phyloP scores from a whole-genome alignment of 2,329 filamentous ascomycete genomes.

The Daldinia sp. region DNA sequence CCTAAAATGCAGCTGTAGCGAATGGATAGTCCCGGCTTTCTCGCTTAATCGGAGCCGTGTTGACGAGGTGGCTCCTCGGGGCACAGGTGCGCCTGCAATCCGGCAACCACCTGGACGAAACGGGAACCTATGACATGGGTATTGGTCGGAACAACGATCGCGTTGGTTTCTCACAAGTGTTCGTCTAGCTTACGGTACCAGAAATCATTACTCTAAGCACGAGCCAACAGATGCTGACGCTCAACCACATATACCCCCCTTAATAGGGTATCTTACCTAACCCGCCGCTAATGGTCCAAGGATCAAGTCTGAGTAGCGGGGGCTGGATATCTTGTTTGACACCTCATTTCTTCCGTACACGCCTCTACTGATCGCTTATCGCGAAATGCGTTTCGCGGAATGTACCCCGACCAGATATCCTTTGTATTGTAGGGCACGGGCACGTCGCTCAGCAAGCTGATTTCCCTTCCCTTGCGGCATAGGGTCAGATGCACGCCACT shows the following conservation, averaged over 20 bases:
- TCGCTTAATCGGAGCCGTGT: constrained; percentile 83
- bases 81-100: constrained; percentile 55
- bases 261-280: constrained; percentile 36
- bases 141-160: constrained; percentile 8
- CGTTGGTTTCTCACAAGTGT: constrained; percentile 5
- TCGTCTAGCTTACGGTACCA: neutral
- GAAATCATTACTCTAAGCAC: constrained; percentile 21
- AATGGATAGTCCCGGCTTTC: constrained; percentile 92
- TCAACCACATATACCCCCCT: constrained; percentile 12
- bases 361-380: neutral
- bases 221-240: constrained; percentile 32
- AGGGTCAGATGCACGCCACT: constrained; percentile 30
- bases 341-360: constrained; percentile 21
- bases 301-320: constrained; percentile 19
- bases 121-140: constrained; percentile 49
- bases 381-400: constrained; percentile 21
- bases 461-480: constrained; percentile 9
- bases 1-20: constrained; percentile 87
- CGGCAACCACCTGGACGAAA: constrained; percentile 61
- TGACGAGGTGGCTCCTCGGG: constrained; percentile 66
- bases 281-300: constrained; percentile 34
- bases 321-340: constrained; percentile 1
- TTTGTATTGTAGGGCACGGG: constrained; percentile 6
- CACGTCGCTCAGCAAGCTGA: constrained; percentile 7
- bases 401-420: constrained; percentile 28